Evolutionary conservation across 2,329 filamentous ascomycete genomes (phyloP).

Genomic region (Alternaria metachromatica): DNA sequence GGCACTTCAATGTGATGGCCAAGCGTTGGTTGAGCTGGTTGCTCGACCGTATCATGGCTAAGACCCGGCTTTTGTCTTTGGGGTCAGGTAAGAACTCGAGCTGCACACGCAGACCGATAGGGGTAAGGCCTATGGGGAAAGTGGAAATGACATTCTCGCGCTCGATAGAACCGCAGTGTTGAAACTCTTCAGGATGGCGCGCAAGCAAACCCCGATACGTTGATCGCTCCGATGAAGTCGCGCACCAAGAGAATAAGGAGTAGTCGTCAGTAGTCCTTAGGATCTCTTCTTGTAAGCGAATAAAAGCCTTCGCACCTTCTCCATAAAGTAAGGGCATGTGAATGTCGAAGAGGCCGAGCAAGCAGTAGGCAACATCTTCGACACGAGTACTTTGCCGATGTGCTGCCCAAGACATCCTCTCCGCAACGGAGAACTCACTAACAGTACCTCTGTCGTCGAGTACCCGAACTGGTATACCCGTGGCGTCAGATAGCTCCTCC

Average conservation of each 20-base stretch:
- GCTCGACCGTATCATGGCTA: slow-evolving; percentile 30
- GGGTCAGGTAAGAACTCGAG: slow-evolving; percentile 30
- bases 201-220: slow-evolving; percentile 35
- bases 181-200: slow-evolving; percentile 30
- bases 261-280: slow-evolving; percentile 38
- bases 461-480: slow-evolving; percentile 32
- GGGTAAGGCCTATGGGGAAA: slow-evolving; percentile 26
- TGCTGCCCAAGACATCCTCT: slow-evolving; percentile 41
- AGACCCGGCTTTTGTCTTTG: slow-evolving; percentile 16
- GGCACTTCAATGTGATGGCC: slow-evolving; percentile 29
- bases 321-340: slow-evolving; percentile 41
- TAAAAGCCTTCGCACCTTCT: slow-evolving; percentile 38
- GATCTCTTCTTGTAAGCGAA: slow-evolving; percentile 37
- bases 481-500: slow-evolving; percentile 30
- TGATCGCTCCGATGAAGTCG: slow-evolving; percentile 16
- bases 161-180: slow-evolving; percentile 26
- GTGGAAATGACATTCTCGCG: slow-evolving; percentile 26
- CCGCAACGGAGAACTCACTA: slow-evolving; percentile 30
- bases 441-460: slow-evolving; percentile 24
- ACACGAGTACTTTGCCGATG: slow-evolving; percentile 33
- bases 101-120: slow-evolving; percentile 32
- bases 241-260: slow-evolving; percentile 36
- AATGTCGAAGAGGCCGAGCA: slow-evolving; percentile 42
- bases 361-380: slow-evolving; percentile 40
- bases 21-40: slow-evolving; percentile 31